Base-by-base conservation (phyloP, 1,284 basidiomycete genomes). In the Ceratobasidium theobromae region DNA sequence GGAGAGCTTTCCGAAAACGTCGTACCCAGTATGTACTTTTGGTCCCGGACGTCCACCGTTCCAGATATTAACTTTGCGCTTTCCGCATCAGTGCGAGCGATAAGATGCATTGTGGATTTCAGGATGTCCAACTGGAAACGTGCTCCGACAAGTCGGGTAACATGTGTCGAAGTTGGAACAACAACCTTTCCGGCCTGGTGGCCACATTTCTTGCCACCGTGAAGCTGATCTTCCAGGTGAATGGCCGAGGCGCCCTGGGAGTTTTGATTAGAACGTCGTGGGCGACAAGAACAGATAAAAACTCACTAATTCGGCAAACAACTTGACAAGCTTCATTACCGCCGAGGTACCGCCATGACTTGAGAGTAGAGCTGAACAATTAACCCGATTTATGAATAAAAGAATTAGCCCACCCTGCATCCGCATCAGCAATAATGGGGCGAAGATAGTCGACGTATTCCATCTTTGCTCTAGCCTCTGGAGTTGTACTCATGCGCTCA, bases 281-380 rank as follows among this genome's bases (percentile, higher is more conserved):
- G 1, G 11, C 16, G 16, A 35, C 9, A 58, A 23, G 27, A 49
- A 48, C 46, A 67, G 27, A 2, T 18, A 62, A 35, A 55, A n/a
- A 73, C 78, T 75, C 69, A 87, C 87, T 68, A 91, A 90, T 79
- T 96, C 93, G 28, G 91, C 93, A 73, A 96, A 96, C 40, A 94
- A 81, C 75, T 95, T 96, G 53, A 84, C 84, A n/a, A 96, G 83
- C 80, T 98, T 98, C 92, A 99, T 95, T 55, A 98, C 93, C 38
- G 95, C 88, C 28, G 95, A 97, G 6, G 93, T 82, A 67, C 95
- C 96, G 71, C 93, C 93, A 74, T 96, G 90, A 25, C 91, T 94
- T 18, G 4, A 35, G 12, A 32, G 35, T 18, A 16, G 11, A 28
- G 16, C 23, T 4, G 12, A 3, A 32, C 28, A 28, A 30, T 51